Evolutionary conservation across 345 rosid species (phyloP).

Genomic region (Lumnitzera littorea): DNA sequence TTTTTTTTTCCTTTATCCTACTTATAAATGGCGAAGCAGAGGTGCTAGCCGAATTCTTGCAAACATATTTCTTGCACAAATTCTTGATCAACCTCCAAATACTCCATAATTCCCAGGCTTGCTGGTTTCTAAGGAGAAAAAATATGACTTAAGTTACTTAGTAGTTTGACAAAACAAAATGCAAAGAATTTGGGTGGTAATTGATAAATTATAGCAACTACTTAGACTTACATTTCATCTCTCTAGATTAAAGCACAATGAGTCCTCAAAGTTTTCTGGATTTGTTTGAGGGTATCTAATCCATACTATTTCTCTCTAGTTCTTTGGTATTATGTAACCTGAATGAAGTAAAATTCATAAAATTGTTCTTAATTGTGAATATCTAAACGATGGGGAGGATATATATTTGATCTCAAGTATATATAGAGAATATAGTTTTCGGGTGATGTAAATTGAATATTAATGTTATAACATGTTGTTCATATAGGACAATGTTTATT

Average conservation of each 20-base stretch:
- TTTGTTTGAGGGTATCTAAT: constrained; percentile 26
- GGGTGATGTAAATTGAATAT: no score
- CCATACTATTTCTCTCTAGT: constrained; percentile 32
- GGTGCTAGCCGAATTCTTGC: constrained; percentile 26
- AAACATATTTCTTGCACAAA: constrained; percentile 39
- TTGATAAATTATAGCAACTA: no score
- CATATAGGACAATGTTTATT: no score
- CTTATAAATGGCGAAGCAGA: constrained; percentile 33
- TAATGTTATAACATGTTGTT: no score
- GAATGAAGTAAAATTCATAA: no score
- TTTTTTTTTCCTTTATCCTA: constrained; percentile 36
- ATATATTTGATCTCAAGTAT: no score
- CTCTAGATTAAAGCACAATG: constrained; percentile 32
- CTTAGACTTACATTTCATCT: constrained; percentile 32
- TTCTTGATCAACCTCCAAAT: constrained; percentile 34
- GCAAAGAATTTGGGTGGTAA: background rate
- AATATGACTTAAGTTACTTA: background rate
- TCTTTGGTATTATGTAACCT: constrained; percentile 36
- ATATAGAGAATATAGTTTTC: no score
- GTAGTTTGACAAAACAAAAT: background rate
- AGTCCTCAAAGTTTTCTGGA: constrained; percentile 31
- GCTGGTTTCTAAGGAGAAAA: constrained; percentile 17
- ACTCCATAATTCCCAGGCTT: constrained; percentile 19
- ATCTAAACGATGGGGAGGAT: no score
- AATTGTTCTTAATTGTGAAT: no score